These are phyloP conservation scores for Trifolium subterraneum DNA, from an alignment of 306 rosid genomes.

Conservation along the genomic window DNA sequence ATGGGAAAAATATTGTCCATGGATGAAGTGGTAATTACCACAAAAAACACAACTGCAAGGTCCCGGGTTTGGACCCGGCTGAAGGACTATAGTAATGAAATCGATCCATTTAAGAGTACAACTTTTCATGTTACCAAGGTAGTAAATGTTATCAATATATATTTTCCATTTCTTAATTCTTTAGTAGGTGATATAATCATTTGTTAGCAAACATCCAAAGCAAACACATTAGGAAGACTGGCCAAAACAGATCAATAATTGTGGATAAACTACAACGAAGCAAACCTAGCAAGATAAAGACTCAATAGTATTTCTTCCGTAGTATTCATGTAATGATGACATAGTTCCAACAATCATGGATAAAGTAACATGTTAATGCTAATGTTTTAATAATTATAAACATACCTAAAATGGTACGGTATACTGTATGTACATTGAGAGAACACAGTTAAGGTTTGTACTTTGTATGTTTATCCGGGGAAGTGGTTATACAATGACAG, in stretches of 20 bases:
- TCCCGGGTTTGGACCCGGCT: too few relatives aligned
- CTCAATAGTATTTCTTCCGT: not conserved
- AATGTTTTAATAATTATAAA: not conserved
- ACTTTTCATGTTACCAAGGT: not conserved
- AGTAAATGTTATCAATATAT: not conserved
- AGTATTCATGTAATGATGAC: conserved; percentile 1
- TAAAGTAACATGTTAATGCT: conserved; percentile 10
- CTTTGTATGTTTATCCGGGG: too few relatives aligned
- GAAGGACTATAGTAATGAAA: too few relatives aligned
- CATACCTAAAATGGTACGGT: not conserved
- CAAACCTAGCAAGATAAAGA: not conserved
- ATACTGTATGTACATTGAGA: not conserved
- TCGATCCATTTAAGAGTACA: not conserved
- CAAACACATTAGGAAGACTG: not conserved
- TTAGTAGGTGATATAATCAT: not conserved
- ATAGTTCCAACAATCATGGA: too few relatives aligned
- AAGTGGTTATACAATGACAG: too few relatives aligned
- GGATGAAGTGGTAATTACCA: too few relatives aligned
- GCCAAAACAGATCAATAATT: conserved; percentile 8
- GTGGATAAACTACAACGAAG: not conserved
- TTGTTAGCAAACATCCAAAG: conserved; percentile 5
- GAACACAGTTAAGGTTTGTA: too few relatives aligned
- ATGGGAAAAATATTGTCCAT: too few relatives aligned
- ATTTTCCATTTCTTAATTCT: not conserved
- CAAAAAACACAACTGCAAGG: too few relatives aligned